A percentile compares a stretch with the other conserved stretches of the same genome.
Conservation (phyloP, 371 early-diverging fungal species). For the Mucor mucedo region DNA sequence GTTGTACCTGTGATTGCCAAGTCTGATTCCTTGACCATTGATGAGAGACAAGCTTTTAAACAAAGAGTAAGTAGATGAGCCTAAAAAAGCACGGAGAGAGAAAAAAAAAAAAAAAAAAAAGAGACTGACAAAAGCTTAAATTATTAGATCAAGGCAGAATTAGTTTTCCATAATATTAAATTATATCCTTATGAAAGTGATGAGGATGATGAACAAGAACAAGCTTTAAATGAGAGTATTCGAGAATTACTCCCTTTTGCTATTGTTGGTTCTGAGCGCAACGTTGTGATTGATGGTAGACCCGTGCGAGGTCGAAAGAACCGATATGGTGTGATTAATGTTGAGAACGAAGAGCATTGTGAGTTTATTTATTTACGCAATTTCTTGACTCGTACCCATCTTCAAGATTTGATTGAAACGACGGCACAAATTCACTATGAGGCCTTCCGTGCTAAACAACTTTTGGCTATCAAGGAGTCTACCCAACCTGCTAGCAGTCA, state of each 20-base stretch:
- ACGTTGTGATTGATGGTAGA: slow-evolving; percentile 82
- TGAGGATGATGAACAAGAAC: slow-evolving; percentile 83
- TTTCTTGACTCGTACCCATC: slow-evolving; percentile 84
- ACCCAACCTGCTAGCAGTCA: slow-evolving; percentile 39
- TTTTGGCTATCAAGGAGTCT: slow-evolving; percentile 82
- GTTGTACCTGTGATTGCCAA: slow-evolving; percentile 89
- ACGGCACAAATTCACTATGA: slow-evolving; percentile 89
- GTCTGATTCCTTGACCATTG: slow-evolving; percentile 82
- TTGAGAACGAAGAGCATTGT: slow-evolving; percentile 76
- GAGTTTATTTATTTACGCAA: slow-evolving; percentile 85
- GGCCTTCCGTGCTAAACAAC: slow-evolving; percentile 88
- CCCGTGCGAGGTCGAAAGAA: slow-evolving; percentile 74
- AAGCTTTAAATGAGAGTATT: slow-evolving; percentile 75
- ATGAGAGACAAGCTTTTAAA: slow-evolving; percentile 78
- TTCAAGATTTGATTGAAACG: slow-evolving; percentile 87
- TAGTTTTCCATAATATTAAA: slow-evolving; percentile 90
- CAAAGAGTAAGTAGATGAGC: slow-evolving; percentile 50
- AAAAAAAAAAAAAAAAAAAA: too few species aligned
- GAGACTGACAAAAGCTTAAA: too few species aligned
- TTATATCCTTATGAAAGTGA: slow-evolving; percentile 87
- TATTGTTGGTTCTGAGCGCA: slow-evolving; percentile 85
- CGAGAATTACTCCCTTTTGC: slow-evolving; percentile 83
- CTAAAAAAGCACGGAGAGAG: neutral
- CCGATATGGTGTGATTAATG: slow-evolving; percentile 73
- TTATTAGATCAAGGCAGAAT: slow-evolving; percentile 83